Conservation (phyloP, 2,329 filamentous ascomycete genomes). For the Claviceps fusiformis region DNA sequence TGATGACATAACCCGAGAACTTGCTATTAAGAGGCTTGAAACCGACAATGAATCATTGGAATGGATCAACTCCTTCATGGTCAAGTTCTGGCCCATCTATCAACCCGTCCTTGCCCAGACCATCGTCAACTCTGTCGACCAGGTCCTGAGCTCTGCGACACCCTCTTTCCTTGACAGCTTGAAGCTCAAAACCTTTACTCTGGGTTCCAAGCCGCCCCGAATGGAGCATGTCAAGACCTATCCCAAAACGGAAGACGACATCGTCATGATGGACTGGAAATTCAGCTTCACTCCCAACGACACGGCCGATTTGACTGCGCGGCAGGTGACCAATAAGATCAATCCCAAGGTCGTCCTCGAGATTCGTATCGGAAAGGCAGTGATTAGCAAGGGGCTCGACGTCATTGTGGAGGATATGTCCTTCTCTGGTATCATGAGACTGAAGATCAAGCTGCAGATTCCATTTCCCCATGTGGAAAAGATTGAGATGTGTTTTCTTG, state of each 20-base stretch:
- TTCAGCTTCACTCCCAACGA: conserved; percentile 99
- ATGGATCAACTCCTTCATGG: conserved; percentile 97
- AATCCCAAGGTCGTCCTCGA: conserved; percentile 95
- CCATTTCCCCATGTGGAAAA: conserved; percentile 92
- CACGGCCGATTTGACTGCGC: conserved; percentile 74
- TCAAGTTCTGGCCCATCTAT: conserved; percentile 99
- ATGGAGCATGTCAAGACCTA: conserved; percentile 98
- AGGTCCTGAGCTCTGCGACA: conserved; percentile 84
- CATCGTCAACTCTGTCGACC: conserved; percentile 87
- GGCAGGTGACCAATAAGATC: conserved; percentile 86
- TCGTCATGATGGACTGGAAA: conserved; percentile 98
- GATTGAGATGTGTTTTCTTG: conserved; percentile 89
- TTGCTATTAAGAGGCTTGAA: conserved; percentile 76
- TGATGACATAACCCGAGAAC: conserved; percentile 81
- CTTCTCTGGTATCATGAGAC: conserved; percentile 86
- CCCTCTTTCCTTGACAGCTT: conserved; percentile 88
- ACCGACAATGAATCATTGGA: conserved; percentile 86
- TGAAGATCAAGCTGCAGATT: conserved; percentile 95
- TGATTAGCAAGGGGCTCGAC: conserved; percentile 93
- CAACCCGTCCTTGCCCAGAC: conserved; percentile 85
- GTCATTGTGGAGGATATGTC: conserved; percentile 98
- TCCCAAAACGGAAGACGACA: conserved; percentile 86
- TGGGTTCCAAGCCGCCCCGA: conserved; percentile 88
- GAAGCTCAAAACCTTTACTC: conserved; percentile 82
- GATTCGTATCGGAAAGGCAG: conserved; percentile 85